A percentile compares a stretch with the other conserved stretches of the same genome.
phyloP scores from a whole-genome alignment of 2,329 filamentous ascomycete species.

The Venturia asperata region DNA sequence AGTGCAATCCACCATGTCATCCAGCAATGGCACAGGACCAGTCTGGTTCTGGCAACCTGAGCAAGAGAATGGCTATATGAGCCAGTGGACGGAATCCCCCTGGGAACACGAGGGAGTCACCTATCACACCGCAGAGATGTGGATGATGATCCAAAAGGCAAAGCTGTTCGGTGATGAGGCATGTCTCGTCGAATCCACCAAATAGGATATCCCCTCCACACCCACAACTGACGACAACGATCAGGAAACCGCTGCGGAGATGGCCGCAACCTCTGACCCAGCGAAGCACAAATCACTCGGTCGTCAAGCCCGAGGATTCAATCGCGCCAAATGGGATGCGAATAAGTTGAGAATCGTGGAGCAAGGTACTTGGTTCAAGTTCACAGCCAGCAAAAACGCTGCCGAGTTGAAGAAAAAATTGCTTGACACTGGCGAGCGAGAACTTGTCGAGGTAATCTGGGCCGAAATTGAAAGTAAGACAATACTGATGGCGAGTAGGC shows the following conservation, averaged over 20 bases:
- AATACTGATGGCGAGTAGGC: constrained; percentile 8
- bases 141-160: constrained; percentile 44
- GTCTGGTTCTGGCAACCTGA: constrained; percentile 38
- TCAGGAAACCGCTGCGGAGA: constrained; percentile 14
- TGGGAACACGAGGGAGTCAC: constrained; percentile 39
- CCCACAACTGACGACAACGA: background rate
- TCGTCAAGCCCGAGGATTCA: constrained; percentile 26
- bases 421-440: constrained; percentile 17
- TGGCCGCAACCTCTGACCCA: constrained; percentile 23
- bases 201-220: background rate
- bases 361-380: constrained; percentile 16
- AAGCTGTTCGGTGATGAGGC: constrained; percentile 37
- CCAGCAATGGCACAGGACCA: background rate
- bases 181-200: background rate
- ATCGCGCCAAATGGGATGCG: constrained; percentile 25
- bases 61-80: constrained; percentile 48
- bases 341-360: constrained; percentile 15
- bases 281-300: constrained; percentile 30
- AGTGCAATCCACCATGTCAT: background rate
- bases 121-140: constrained; percentile 40
- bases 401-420: constrained; percentile 6
- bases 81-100: constrained; percentile 52
- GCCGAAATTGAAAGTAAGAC: background rate
- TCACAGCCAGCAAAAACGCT: constrained; percentile 16
- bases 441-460: constrained; percentile 17